A percentile compares a stretch with the other conserved stretches of the same genome.
These are phyloP conservation scores for Fomitopsis serialis DNA, from an alignment of 768 basidiomycete genomes.

Conservation along the genomic window DNA sequence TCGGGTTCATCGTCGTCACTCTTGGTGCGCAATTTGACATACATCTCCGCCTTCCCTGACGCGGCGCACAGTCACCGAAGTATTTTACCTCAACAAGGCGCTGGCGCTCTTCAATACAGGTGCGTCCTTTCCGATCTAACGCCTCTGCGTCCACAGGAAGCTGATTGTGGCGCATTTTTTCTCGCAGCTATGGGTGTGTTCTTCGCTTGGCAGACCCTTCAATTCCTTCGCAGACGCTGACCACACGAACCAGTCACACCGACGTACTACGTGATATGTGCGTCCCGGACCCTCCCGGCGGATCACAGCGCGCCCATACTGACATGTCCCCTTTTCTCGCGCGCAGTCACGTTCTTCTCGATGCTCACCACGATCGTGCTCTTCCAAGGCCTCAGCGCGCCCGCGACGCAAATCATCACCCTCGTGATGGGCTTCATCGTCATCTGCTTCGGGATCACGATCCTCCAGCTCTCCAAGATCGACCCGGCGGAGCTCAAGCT, in stretches of 20 bases:
- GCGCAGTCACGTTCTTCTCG: constrained; percentile 73
- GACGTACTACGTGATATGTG: constrained; percentile 83
- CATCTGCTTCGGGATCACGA: constrained; percentile 88
- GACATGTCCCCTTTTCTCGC: not conserved
- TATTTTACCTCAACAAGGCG: constrained; percentile 94
- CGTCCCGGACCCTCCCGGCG: constrained; percentile 22
- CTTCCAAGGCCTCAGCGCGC: constrained; percentile 83
- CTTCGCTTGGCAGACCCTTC: not conserved
- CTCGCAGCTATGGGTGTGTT: constrained; percentile 58
- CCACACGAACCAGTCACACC: constrained; percentile 55
- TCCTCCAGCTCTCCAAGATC: constrained; percentile 93
- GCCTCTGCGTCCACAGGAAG: not conserved
- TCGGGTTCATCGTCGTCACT: constrained; percentile 79
- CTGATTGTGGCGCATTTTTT: not conserved
- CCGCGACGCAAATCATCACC: constrained; percentile 76
- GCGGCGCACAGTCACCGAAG: constrained; percentile 63
- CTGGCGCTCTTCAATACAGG: constrained; percentile 93
- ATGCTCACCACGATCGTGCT: constrained; percentile 83
- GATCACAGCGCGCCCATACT: not conserved
- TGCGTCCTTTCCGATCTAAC: constrained; percentile 25
- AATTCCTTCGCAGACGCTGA: not conserved
- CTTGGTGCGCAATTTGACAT: constrained; percentile 59
- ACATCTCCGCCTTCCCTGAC: constrained; percentile 7
- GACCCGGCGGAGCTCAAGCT: constrained; percentile 80
- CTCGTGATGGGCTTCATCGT: constrained; percentile 89